Evolutionary conservation across 169 alveolate species (phyloP), one percentile per base, ranked within the genome.

Genomic region (Plasmodium yoelii): DNA sequence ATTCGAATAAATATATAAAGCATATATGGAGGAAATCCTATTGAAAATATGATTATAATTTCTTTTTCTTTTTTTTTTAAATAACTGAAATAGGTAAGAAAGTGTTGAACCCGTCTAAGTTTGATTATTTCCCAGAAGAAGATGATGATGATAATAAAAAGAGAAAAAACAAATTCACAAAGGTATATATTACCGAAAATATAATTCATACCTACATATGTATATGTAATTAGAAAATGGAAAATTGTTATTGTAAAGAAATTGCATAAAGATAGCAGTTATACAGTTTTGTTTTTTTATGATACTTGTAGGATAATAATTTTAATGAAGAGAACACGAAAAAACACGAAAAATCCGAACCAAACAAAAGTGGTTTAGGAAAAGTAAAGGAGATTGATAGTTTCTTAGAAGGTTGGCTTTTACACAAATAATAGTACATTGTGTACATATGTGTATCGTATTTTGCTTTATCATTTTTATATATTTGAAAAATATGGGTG

Each of bases 381-480:
- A 86, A 73, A 86, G 88, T 73, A 63, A 86, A 86, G 71, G 95
- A 93, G 65, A 93, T 93, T 44, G 95, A 93, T 63, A 90, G 93
- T 46, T 93, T 93, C 68, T 89, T 93, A 49, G 95, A 93, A 89
- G 95, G 95, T 93, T 42, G 46, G 42, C 6, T 34, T 34, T 34
- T 34, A 34, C 42, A 34, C 42, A 34, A 34, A 34, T 3, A 34
- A 34, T 34, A 34, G 42, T 34, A 34, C 42, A 1, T 34, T 34
- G 4, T 34, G 42, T 34, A 34, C 42, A 34, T 34, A 34, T 34
- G 42, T 5, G 7, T 34, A 7, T 34, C 7, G 42, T 34, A 34
- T 34, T 3, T 34, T 34, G 6, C 42, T 34, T 34, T 34, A 34
- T 34, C 4, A 0, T 34, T 34, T 34, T 34, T 34, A 34, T 34